phyloP scores from a whole-genome alignment of 2,329 filamentous ascomycete genomes.

The Corinectria fuckeliana region DNA sequence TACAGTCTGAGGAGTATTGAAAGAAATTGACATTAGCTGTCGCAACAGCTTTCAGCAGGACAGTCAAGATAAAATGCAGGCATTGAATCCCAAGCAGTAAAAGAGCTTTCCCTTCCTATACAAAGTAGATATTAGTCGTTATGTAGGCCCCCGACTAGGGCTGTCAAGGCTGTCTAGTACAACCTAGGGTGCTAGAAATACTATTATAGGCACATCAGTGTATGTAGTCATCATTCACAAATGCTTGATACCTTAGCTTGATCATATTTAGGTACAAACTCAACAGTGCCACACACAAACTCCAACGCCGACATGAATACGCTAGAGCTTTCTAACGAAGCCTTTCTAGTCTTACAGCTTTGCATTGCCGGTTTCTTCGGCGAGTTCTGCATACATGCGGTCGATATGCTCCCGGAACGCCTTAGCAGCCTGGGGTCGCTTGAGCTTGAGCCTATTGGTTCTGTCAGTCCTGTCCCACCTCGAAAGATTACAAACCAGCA shows the following conservation, averaged over 20 bases:
- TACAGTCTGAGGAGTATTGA: no score
- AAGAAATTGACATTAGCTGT: no score
- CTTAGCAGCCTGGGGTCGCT: conserved; percentile 62
- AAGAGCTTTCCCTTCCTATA: no score
- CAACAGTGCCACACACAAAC: neutral
- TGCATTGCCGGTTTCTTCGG: conserved; percentile 24
- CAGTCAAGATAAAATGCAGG: no score
- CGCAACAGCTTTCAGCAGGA: no score
- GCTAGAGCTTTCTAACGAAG: neutral
- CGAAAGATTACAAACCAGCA: neutral
- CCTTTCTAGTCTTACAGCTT: conserved; percentile 33
- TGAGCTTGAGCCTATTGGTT: conserved; percentile 60
- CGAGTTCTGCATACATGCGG: conserved; percentile 62
- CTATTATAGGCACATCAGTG: no score
- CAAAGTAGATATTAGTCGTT: no score
- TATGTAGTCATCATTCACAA: neutral
- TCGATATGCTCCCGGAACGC: conserved; percentile 61
- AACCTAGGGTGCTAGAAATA: no score
- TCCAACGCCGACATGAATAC: neutral
- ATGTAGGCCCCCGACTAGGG: no score
- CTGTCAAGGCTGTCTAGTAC: no score
- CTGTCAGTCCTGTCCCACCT: conserved; percentile 16
- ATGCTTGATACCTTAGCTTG: neutral
- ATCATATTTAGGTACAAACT: neutral
- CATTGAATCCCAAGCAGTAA: no score